Evolutionary conservation across 805 yeast species (phyloP).

Genomic region (Brettanomyces bruxellensis): DNA sequence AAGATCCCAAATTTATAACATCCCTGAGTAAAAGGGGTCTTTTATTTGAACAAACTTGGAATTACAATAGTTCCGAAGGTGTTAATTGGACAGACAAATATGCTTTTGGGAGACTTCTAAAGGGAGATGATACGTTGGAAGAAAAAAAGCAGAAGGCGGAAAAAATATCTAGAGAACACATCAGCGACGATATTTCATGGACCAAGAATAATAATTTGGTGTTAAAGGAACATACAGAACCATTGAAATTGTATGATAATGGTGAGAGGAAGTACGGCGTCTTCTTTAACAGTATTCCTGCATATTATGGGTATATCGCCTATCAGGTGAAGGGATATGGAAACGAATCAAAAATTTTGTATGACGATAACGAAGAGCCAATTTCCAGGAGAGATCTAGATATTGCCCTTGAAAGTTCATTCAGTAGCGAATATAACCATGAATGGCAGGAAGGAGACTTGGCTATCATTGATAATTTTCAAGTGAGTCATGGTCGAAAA

Average conservation of each 20-base stretch:
- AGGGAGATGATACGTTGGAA: constrained; percentile 16
- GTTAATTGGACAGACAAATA: constrained; percentile 23
- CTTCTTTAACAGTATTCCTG: constrained; percentile 20
- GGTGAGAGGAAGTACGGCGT: constrained; percentile 8
- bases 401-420: constrained; percentile 10
- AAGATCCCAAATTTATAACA: constrained; percentile 16
- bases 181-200: constrained; percentile 23
- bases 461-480: constrained; percentile 27
- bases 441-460: constrained; percentile 27
- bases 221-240: constrained; percentile 21
- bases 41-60: constrained; percentile 22
- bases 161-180: constrained; percentile 10
- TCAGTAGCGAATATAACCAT: constrained; percentile 20
- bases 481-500: constrained; percentile 26
- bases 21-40: constrained; percentile 19
- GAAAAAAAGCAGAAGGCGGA: constrained; percentile 21
- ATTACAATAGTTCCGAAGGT: constrained; percentile 9
- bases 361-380: constrained; percentile 11
- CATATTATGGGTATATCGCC: constrained; percentile 7
- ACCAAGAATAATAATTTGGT: constrained; percentile 16
- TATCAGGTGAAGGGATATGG: constrained; percentile 6
- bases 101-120: constrained; percentile 24
- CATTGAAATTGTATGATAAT: constrained; percentile 12
- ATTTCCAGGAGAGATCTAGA: constrained; percentile 14
- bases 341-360: neutral